Evolutionary conservation across 176 grass and related monocot genomes (phyloP), one percentile per base, ranked within the genome.

Genomic region (Canna indica): DNA sequence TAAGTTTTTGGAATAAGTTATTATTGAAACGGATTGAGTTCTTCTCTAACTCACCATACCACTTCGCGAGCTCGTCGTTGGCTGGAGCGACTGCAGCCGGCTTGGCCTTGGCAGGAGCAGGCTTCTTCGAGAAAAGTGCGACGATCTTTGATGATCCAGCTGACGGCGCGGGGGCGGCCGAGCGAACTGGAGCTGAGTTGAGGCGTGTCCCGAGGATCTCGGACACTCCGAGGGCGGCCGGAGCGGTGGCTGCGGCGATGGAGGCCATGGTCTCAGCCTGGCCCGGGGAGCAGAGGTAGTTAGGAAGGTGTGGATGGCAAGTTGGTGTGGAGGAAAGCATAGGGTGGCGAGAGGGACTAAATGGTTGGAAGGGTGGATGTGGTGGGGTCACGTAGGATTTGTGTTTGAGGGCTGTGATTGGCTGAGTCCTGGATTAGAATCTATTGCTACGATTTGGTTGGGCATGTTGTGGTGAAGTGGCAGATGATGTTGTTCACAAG

Each of bases 51-150:
- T n/a, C n/a, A n/a, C n/a, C n/a, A n/a, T n/a, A n/a, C n/a, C n/a
- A 93, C 89, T 93, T 90, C 72, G 94, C 94, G 75, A 93, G 85
- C 78, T 99, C 94, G 12, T 93, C 94, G 26, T 56, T 64, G 54
- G 79, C 59, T 0, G 86, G 50, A 31, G 94, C 47, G 8, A 13
- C 76, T 0, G 82, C 26, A 0, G 35, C 70, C 0, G 86, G 68
- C 89, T 93, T 99, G 13, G 79, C 7, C 84, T 93, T 97, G 18
- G 35, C 5, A 30, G 81, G 48, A 24, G 78, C 34, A 33, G 84
- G 78, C 2, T 90, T 93, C 78, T 82, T 86, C 47, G 50, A 41
- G 69, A 99, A 99, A 20, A 90, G 73, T 25, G 89, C 91, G 58
- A 87, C 83, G 5, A 99, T 88, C 86, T 90, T 93, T 36, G 85